Percentiles rank a stretch among this genome's conserved stretches.
phyloP scores from a whole-genome alignment of 192 early-diverging fungal species.

The Backusella luteola region DNA sequence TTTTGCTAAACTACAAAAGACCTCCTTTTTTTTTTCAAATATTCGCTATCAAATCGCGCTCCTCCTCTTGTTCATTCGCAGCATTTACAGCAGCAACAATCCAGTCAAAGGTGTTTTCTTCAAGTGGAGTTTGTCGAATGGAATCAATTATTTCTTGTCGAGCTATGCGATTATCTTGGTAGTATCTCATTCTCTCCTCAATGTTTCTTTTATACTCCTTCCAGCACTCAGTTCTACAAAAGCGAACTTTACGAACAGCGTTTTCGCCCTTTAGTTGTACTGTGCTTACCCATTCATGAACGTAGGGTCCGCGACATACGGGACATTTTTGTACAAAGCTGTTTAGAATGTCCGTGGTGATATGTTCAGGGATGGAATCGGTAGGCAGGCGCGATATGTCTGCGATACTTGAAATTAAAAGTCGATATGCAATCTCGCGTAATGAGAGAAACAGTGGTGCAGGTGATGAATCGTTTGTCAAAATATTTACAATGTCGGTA shows the following conservation, averaged over 20 bases:
- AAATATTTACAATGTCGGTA: not conserved
- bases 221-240: conserved; percentile 2
- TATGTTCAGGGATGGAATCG: not conserved
- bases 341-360: not conserved
- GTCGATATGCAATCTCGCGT: conserved; percentile 5
- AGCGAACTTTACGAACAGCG: conserved; percentile 2
- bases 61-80: conserved; percentile 1
- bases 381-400: not conserved
- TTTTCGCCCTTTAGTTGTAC: not conserved
- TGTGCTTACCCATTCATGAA: conserved; percentile 9
- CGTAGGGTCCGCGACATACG: not conserved
- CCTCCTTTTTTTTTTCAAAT: not conserved
- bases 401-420: not conserved
- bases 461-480: not conserved
- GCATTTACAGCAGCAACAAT: conserved; percentile 2
- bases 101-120: not conserved
- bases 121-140: not conserved
- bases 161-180: not conserved
- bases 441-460: not conserved
- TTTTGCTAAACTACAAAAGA: not conserved
- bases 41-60: conserved; percentile 2
- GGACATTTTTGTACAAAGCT: not conserved
- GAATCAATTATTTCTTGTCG: not conserved
- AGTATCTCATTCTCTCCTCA: not conserved
- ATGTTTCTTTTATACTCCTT: not conserved